Percentiles rank a stretch among this genome's conserved stretches.
These are phyloP conservation scores for Paramyrothecium roridum DNA, from an alignment of 2,329 filamentous ascomycete species.

Conservation along the genomic window DNA sequence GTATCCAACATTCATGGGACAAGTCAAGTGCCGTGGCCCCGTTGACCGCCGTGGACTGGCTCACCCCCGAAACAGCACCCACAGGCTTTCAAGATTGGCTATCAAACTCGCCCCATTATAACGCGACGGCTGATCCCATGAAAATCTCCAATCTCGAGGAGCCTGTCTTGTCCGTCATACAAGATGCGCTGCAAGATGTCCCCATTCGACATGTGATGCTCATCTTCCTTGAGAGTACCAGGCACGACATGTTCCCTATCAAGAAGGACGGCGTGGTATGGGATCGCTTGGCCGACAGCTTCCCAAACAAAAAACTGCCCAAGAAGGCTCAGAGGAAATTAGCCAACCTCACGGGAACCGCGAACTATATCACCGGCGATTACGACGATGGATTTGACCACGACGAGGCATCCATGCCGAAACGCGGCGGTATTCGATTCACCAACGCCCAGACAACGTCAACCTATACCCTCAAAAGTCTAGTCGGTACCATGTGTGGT, in stretches of 20 bases:
- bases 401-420: constrained; percentile 5
- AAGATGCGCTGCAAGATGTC: constrained; percentile 20
- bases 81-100: constrained; percentile 24
- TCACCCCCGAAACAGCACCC: constrained; percentile 4
- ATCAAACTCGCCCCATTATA: constrained; percentile 24
- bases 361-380: constrained; percentile 30
- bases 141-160: constrained; percentile 36
- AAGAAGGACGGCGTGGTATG: constrained; percentile 36
- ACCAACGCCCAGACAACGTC: constrained; percentile 37
- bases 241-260: constrained; percentile 41
- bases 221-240: constrained; percentile 41
- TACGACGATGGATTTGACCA: constrained; percentile 30
- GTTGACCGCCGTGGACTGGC: background rate
- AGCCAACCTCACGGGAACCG: constrained; percentile 24
- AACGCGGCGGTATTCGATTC: constrained; percentile 35
- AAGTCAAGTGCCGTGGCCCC: constrained; percentile 20
- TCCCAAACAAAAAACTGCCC: constrained; percentile 27
- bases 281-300: constrained; percentile 27
- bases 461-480: constrained; percentile 41
- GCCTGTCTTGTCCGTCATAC: constrained; percentile 21
- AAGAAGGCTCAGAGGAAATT: constrained; percentile 22
- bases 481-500: constrained; percentile 38
- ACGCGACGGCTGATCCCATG: constrained; percentile 31
- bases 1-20: constrained; percentile 21
- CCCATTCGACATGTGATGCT: constrained; percentile 40